A percentile compares a stretch with the other conserved stretches of the same genome.
Evolutionary conservation across 2,329 filamentous ascomycete species (phyloP).

Genomic region (Didymella lethalis): DNA sequence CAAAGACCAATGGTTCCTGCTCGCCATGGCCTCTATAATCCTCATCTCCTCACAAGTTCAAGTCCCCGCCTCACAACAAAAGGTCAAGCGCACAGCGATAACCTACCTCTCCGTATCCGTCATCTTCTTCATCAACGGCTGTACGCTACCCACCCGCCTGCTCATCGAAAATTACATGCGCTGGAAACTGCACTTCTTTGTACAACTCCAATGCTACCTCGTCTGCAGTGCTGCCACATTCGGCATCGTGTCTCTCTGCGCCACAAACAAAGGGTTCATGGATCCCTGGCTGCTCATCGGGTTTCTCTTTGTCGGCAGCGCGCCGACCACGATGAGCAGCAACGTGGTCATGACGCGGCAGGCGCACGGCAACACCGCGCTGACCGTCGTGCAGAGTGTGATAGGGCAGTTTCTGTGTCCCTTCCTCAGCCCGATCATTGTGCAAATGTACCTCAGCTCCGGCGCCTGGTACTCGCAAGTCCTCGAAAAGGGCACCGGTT

Average conservation of each 20-base stretch:
- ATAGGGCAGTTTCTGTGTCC: conserved; percentile 74
- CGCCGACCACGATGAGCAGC: conserved; percentile 75
- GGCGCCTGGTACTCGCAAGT: conserved; percentile 63
- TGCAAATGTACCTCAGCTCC: conserved; percentile 67
- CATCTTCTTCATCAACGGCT: conserved; percentile 75
- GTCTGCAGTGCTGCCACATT: conserved; percentile 70
- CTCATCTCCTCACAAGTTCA: conserved; percentile 64
- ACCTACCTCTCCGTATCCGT: conserved; percentile 73
- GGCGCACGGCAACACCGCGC: conserved; percentile 67
- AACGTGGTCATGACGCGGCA: conserved; percentile 78
- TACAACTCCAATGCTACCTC: conserved; percentile 72
- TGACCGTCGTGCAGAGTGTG: conserved; percentile 68
- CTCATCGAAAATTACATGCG: conserved; percentile 68
- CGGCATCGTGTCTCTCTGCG: conserved; percentile 61
- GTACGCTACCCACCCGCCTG: conserved; percentile 71
- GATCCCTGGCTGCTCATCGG: conserved; percentile 72
- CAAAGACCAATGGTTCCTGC: conserved; percentile 69
- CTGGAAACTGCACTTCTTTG: conserved; percentile 72
- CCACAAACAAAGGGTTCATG: conserved; percentile 61
- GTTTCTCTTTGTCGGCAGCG: conserved; percentile 71
- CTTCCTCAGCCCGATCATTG: conserved; percentile 70
- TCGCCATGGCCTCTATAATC: conserved; percentile 65
- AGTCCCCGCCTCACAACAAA: conserved; percentile 63
- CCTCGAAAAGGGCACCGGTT: conserved; percentile 62
- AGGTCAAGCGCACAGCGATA: conserved; percentile 60